Evolutionary conservation across 139 green algal species (phyloP).

Genomic region (Chlorella vulgaris): DNA sequence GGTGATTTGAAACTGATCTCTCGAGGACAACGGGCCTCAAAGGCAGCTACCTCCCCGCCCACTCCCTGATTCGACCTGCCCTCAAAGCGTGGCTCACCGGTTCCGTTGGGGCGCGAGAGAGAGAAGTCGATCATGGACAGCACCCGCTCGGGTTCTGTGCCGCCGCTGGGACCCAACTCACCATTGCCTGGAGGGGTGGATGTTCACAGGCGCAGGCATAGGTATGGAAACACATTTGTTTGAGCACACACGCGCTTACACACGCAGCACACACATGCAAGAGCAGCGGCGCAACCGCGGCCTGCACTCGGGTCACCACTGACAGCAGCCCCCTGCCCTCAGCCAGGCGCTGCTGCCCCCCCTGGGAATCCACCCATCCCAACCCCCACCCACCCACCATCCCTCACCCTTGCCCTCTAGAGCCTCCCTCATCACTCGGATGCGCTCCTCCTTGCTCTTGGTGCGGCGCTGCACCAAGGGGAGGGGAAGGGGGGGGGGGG

Average conservation of each 20-base stretch:
- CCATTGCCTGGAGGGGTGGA: constrained; percentile 9
- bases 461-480: constrained; percentile 39
- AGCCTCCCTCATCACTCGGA: constrained; percentile 7
- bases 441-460: constrained; percentile 32
- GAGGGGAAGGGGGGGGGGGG: not conserved
- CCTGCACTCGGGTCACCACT: too few species aligned
- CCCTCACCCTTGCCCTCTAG: constrained; percentile 35
- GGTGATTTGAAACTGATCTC: too few species aligned
- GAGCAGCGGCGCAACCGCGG: too few species aligned
- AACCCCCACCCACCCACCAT: too few species aligned
- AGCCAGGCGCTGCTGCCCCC: too few species aligned
- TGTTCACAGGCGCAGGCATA: not conserved
- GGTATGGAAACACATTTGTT: not conserved
- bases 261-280: too few species aligned
- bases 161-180: constrained; percentile 33
- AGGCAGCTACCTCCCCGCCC: too few species aligned
- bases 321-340: too few species aligned
- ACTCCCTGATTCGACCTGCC: too few species aligned
- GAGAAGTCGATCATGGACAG: constrained; percentile 57
- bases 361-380: too few species aligned
- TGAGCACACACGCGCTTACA: not conserved
- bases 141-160: constrained; percentile 42
- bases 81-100: constrained; percentile 5
- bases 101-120: constrained; percentile 34
- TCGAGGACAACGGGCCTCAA: too few species aligned